phyloP scores from a whole-genome alignment of 169 alveolate species.

The Plasmodium coatneyi region DNA sequence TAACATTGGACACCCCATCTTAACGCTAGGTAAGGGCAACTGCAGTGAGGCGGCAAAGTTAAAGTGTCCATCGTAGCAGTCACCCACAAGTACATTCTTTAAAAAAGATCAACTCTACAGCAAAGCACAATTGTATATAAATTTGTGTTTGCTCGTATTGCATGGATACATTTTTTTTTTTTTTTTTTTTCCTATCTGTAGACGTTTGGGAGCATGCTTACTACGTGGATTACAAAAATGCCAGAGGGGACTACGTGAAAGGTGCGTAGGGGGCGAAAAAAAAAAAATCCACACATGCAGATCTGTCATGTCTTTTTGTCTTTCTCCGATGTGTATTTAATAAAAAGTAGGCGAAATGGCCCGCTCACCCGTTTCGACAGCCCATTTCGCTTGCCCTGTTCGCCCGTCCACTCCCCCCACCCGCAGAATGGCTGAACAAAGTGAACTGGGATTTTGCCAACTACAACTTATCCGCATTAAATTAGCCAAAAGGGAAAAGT shows the following conservation, averaged over 20 bases:
- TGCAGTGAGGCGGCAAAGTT: background rate
- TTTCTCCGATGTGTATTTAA: background rate
- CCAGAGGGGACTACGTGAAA: slow-evolving; percentile 82
- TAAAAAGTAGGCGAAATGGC: background rate
- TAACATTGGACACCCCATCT: slow-evolving; percentile 86
- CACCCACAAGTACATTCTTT: background rate
- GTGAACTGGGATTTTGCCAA: slow-evolving; percentile 74
- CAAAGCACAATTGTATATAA: background rate
- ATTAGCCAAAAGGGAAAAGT: background rate
- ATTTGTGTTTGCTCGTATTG: background rate
- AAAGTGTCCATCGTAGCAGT: background rate
- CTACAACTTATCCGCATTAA: slow-evolving; percentile 42
- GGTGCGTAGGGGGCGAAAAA: slow-evolving; percentile 7
- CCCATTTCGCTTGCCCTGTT: background rate
- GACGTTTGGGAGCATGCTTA: slow-evolving; percentile 98
- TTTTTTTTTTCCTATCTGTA: slow-evolving; percentile 24
- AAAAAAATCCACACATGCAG: background rate
- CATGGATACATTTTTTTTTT: slow-evolving; percentile 2
- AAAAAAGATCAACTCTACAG: background rate
- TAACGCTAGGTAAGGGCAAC: slow-evolving; percentile 80
- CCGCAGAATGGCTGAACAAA: slow-evolving; percentile 61
- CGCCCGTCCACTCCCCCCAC: background rate
- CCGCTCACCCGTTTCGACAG: background rate
- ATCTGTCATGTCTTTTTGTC: background rate
- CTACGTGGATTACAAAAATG: slow-evolving; percentile 92